A percentile compares a stretch with the other conserved stretches of the same genome.
These are phyloP conservation scores for Trichosporon ovoides DNA, from an alignment of 1,284 basidiomycete species.

Conservation along the genomic window DNA sequence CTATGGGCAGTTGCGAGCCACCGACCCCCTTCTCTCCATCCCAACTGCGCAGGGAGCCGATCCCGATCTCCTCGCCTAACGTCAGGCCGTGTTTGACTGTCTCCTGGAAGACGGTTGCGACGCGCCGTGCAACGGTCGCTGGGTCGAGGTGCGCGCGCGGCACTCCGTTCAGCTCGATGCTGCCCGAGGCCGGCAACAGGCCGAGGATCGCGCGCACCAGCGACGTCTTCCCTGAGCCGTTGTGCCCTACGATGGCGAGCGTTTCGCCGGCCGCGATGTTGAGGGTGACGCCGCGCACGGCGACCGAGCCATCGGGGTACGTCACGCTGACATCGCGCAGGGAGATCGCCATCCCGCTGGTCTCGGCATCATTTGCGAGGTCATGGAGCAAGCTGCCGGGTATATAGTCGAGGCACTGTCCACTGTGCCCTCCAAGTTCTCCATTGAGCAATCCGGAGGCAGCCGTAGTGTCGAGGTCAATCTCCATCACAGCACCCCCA, in stretches of 20 bases:
- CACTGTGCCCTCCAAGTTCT: no score
- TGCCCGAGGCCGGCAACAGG: constrained; percentile 55
- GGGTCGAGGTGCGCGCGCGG: constrained; percentile 62
- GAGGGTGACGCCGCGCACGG: constrained; percentile 56
- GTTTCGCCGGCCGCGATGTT: constrained; percentile 65
- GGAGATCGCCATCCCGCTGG: background rate
- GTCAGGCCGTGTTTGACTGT: constrained; percentile 71
- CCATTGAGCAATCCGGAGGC: no score
- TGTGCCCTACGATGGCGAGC: constrained; percentile 54
- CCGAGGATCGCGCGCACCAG: constrained; percentile 65
- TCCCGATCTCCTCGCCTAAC: constrained; percentile 68
- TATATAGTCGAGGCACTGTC: no score
- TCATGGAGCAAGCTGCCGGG: background rate
- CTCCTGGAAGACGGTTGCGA: constrained; percentile 70
- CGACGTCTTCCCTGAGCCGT: constrained; percentile 6
- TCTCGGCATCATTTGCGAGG: background rate
- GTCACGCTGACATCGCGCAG: background rate
- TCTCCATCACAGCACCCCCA: no score
- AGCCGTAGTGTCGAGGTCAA: no score
- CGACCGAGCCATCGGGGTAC: background rate
- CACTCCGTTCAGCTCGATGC: constrained; percentile 60
- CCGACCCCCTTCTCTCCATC: constrained; percentile 37
- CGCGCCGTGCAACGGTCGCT: constrained; percentile 62
- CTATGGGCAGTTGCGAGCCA: constrained; percentile 52
- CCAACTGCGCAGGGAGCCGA: constrained; percentile 57